Evolutionary conservation across 495 filamentous ascomycete genomes (phyloP), one percentile per base, ranked within the genome.

Genomic region (Penicillium roqueforti): DNA sequence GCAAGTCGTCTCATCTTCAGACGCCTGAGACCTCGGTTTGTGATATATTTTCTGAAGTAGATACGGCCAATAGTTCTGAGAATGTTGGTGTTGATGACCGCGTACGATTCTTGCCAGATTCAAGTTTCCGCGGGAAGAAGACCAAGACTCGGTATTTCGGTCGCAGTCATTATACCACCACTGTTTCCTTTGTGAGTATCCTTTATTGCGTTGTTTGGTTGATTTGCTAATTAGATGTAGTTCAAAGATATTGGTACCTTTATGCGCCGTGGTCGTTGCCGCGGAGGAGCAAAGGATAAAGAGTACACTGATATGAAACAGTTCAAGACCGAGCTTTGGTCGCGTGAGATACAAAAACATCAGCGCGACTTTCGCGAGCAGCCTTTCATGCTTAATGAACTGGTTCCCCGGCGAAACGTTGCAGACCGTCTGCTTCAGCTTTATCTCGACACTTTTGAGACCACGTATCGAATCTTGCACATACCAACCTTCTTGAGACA

Each of bases 361-460:
- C 63, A 66, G 60, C 63, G 66, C 14, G 68, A 71, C 13, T 73
- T 73, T 46, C 66, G 61, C n/a, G 73, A 79, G 43, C 71, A 72
- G 47, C 62, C 68, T 1, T 66, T 68, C 62, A 71, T 55, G 48
- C 57, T 68, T 22, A 63, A 67, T 40, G 75, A 67, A 55, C 68
- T 80, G 61, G 60, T 80, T 5, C 81, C 81, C 0, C 53, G 73
- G n/a, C 72, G 71, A 20, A 67, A 71, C 28, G 48, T 81, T 2
- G 71, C 78, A 3, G 82, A 87, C 55, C 53, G 66, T 32, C 69
- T 85, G 50, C 65, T 79, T n/a, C 56, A 68, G 9, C 48, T 78
- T 3, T 87, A 87, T 65, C 73, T 85, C 31, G 63, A 68, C 3
- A 79, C 72, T 4, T 81, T 82, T 43, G 84, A 87, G 59, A 78